Percentiles rank a stretch among this genome's conserved stretches.
Evolutionary conservation across 257 asterid species (phyloP).

Genomic region (Phtheirospermum japonicum): DNA sequence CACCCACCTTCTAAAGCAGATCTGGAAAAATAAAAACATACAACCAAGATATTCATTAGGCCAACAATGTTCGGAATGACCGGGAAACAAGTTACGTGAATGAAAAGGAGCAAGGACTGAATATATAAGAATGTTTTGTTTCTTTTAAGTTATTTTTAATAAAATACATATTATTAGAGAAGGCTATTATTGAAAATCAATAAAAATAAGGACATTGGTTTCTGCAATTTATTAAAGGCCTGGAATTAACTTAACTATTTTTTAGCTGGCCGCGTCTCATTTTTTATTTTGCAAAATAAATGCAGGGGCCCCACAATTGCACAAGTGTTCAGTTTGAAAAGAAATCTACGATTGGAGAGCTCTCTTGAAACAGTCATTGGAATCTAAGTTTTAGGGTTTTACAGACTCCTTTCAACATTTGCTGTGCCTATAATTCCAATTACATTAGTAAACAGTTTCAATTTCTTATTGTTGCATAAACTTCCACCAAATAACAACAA

Average conservation of each 20-base stretch:
- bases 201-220: not conserved
- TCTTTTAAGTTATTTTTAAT: not conserved
- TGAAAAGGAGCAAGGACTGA: not conserved
- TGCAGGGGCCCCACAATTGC: not conserved
- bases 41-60: slow-evolving; percentile 13
- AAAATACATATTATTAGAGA: not conserved
- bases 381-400: not conserved
- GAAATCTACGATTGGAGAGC: not conserved
- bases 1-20: slow-evolving; percentile 94
- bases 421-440: not conserved
- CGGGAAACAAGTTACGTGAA: not conserved
- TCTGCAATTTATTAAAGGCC: not conserved
- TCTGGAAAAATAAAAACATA: slow-evolving; percentile 41
- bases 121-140: not conserved
- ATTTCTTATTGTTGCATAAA: slow-evolving; percentile 11
- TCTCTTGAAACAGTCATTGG: not conserved
- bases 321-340: slow-evolving; percentile 7
- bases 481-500: not conserved
- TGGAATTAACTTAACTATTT: not conserved
- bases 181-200: not conserved
- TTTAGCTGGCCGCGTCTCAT: not conserved
- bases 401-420: not conserved
- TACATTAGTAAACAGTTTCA: not conserved
- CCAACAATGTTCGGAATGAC: not conserved
- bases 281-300: not conserved